Percentiles rank a stretch among this genome's conserved stretches.
Conservation (phyloP, 257 asterid genomes). For the Sherardia arvensis region DNA sequence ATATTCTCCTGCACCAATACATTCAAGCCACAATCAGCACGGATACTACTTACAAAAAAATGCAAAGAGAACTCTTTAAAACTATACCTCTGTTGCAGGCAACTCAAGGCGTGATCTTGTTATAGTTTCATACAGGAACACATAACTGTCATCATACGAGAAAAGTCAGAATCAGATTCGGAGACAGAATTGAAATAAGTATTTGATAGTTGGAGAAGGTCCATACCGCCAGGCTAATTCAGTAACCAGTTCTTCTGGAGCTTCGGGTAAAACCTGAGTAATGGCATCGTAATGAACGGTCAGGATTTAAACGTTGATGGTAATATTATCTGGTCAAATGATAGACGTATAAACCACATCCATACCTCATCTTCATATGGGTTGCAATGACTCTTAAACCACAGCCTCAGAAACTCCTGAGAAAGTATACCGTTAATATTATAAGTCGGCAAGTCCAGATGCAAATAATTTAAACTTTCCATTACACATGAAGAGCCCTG, state of each 20-base stretch:
- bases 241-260: conserved; percentile 78
- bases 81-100: conserved; percentile 44
- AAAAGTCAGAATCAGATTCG: conserved; percentile 11
- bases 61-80: not conserved
- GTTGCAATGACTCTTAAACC: conserved; percentile 87
- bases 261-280: conserved; percentile 77
- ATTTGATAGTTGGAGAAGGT: not conserved
- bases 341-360: not conserved
- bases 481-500: no score
- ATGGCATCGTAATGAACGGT: conserved; percentile 9
- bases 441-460: conserved; percentile 14
- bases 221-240: conserved; percentile 89
- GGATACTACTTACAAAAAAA: not conserved
- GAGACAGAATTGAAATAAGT: not conserved
- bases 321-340: not conserved
- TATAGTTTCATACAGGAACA: conserved; percentile 76
- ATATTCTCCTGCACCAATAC: conserved; percentile 52
- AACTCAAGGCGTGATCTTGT: conserved; percentile 57
- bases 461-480: no score
- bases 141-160: conserved; percentile 42
- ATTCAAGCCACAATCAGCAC: not conserved
- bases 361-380: conserved; percentile 86
- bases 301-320: not conserved
- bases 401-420: conserved; percentile 90
- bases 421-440: conserved; percentile 12